Percentiles rank a stretch among this genome's conserved stretches.
phyloP scores from a whole-genome alignment of 2,329 filamentous ascomycete species.

The Microcyclospora pomicola region DNA sequence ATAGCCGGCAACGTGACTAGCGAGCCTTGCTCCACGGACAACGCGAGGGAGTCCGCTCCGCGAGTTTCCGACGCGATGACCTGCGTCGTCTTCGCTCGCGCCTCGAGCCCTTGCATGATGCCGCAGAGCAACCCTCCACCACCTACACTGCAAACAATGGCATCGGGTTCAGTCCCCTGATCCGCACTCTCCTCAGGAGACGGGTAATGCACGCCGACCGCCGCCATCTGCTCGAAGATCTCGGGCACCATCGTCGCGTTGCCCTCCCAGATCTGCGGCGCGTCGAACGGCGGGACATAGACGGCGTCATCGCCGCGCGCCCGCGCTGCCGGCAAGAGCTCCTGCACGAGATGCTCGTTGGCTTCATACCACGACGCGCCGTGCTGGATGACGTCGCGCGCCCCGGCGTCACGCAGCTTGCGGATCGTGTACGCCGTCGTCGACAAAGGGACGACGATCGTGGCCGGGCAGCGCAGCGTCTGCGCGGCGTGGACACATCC shows the following conservation, averaged over 20 bases:
- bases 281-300: constrained; percentile 58
- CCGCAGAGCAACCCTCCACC: constrained; percentile 71
- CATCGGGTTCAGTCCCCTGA: constrained; percentile 37
- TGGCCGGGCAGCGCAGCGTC: constrained; percentile 50
- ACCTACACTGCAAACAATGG: constrained; percentile 63
- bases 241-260: constrained; percentile 46
- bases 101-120: constrained; percentile 54
- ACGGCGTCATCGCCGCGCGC: constrained; percentile 37
- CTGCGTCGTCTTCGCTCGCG: constrained; percentile 22
- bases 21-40: constrained; percentile 42
- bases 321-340: constrained; percentile 33
- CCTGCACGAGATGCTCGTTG: constrained; percentile 49
- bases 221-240: constrained; percentile 28
- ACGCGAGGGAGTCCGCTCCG: constrained; percentile 56
- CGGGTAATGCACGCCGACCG: constrained; percentile 7
- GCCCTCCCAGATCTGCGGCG: constrained; percentile 54
- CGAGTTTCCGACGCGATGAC: constrained; percentile 64
- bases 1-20: constrained; percentile 52
- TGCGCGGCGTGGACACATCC: constrained; percentile 63
- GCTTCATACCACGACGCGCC: constrained; percentile 58
- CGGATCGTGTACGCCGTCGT: constrained; percentile 57
- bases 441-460: constrained; percentile 57
- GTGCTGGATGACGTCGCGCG: constrained; percentile 51
- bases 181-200: constrained; percentile 18
- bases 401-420: constrained; percentile 55